A percentile compares a stretch with the other conserved stretches of the same genome.
Evolutionary conservation across 129 eudicot species (phyloP).

Genomic region (Sambucus nigra): DNA sequence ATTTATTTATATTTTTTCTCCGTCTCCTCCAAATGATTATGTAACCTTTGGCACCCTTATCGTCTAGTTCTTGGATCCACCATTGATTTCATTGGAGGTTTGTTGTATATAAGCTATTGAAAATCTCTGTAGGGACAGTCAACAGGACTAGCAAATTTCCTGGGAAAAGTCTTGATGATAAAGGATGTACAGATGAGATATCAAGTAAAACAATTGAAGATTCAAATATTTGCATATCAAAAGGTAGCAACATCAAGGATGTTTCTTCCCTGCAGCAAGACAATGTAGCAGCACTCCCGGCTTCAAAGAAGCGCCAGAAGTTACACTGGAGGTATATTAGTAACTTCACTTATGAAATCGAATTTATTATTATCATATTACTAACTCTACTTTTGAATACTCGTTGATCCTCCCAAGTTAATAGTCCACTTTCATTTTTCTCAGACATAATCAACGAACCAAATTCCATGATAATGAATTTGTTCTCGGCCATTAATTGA

Average conservation of each 20-base stretch:
- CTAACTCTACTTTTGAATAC: too few species aligned
- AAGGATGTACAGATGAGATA: constrained; percentile 15
- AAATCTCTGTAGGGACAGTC: constrained; percentile 19
- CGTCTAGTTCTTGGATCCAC: too few species aligned
- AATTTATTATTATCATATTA: neutral
- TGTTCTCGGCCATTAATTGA: too few species aligned
- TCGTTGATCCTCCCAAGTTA: too few species aligned
- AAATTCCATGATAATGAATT: too few species aligned
- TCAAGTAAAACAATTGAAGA: constrained; percentile 14
- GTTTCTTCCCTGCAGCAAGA: constrained; percentile 13
- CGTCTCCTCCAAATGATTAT: too few species aligned
- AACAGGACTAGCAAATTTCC: constrained; percentile 15
- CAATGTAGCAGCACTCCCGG: constrained; percentile 14
- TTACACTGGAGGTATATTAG: constrained; percentile 63
- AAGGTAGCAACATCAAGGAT: constrained; percentile 5
- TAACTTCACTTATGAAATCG: neutral
- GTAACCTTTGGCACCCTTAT: too few species aligned
- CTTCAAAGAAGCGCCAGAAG: constrained; percentile 44
- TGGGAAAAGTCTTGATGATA: constrained; percentile 17
- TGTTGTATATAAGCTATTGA: neutral
- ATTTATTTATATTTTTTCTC: too few species aligned
- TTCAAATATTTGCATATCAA: constrained; percentile 9
- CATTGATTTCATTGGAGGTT: too few species aligned
- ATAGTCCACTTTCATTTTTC: too few species aligned
- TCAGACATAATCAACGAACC: too few species aligned